Evolutionary conservation across 2,329 filamentous ascomycete genomes (phyloP).

Genomic region (Fusarium tricinctum): DNA sequence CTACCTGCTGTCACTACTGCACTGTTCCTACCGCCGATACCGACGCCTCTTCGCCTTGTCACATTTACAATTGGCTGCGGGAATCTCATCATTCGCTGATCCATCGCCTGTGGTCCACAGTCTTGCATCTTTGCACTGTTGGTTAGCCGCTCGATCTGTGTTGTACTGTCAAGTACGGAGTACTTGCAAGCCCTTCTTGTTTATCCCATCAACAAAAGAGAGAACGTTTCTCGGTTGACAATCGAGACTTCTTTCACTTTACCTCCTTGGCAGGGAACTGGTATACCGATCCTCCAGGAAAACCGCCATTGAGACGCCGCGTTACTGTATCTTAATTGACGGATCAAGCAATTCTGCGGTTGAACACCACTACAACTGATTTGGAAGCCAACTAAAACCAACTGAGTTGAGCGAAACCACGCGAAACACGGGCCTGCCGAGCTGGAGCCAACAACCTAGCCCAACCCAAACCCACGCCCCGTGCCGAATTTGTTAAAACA

Average conservation of each 20-base stretch:
- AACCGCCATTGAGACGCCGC: conserved; percentile 7
- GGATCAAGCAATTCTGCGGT: conserved; percentile 34
- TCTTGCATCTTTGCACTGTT: conserved; percentile 48
- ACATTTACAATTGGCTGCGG: conserved; percentile 49
- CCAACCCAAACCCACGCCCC: conserved; percentile 18
- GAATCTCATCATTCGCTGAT: conserved; percentile 50
- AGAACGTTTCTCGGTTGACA: conserved; percentile 24
- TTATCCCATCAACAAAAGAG: conserved; percentile 19
- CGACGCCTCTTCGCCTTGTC: conserved; percentile 45
- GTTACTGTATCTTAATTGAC: conserved; percentile 23
- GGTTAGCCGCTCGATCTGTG: conserved; percentile 46
- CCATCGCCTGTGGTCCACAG: conserved; percentile 47
- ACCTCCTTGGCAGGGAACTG: conserved; percentile 8
- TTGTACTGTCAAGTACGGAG: conserved; percentile 20
- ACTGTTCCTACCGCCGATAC: conserved; percentile 41
- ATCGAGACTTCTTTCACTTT: conserved; percentile 12
- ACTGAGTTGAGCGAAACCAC: conserved; percentile 44
- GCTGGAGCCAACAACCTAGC: conserved; percentile 36
- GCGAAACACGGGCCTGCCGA: conserved; percentile 49
- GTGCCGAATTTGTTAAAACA: conserved; percentile 41
- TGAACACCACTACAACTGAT: conserved; percentile 16
- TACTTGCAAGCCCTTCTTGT: conserved; percentile 34
- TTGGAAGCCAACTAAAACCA: conserved; percentile 36
- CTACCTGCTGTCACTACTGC: conserved; percentile 32
- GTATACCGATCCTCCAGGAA: conserved; percentile 19